A percentile compares a stretch with the other conserved stretches of the same genome.
Evolutionary conservation across 768 basidiomycete genomes (phyloP).

Genomic region (Mycena leptocephala): DNA sequence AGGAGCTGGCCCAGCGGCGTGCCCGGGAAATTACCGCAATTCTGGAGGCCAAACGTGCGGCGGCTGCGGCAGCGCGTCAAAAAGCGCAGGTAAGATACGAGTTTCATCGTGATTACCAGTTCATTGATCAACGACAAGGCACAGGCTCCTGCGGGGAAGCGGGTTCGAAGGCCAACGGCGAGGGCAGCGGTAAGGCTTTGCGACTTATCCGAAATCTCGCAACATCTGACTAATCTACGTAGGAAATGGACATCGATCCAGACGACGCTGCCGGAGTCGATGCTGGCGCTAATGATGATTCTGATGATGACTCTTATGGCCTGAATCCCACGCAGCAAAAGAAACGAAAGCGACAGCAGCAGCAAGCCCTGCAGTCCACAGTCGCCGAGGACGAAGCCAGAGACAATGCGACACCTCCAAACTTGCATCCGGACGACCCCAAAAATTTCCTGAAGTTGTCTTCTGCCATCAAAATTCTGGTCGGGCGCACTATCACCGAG

Average conservation of each 20-base stretch:
- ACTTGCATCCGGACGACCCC: slow-evolving; percentile 36
- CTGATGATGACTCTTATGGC: neutral
- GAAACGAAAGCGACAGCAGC: neutral
- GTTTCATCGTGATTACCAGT: neutral
- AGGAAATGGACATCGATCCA: slow-evolving; percentile 15
- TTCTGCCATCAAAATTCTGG: slow-evolving; percentile 31
- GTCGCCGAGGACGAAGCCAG: neutral
- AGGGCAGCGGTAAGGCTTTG: neutral
- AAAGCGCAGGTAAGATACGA: neutral
- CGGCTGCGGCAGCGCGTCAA: neutral
- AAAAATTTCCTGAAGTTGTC: slow-evolving; percentile 41
- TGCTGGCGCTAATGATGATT: neutral
- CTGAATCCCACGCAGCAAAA: slow-evolving; percentile 8
- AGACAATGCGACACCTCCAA: neutral
- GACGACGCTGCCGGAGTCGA: neutral
- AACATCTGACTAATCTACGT: neutral
- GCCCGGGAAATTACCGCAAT: neutral
- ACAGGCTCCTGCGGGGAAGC: neutral
- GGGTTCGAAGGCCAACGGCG: neutral
- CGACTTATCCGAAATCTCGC: neutral
- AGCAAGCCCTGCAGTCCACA: slow-evolving; percentile 1
- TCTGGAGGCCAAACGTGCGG: neutral
- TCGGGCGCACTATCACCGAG: slow-evolving; percentile 13
- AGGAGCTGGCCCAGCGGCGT: neutral
- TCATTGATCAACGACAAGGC: no score